phyloP scores from a whole-genome alignment of 1,284 basidiomycete species.

The Earliella scabrosa region DNA sequence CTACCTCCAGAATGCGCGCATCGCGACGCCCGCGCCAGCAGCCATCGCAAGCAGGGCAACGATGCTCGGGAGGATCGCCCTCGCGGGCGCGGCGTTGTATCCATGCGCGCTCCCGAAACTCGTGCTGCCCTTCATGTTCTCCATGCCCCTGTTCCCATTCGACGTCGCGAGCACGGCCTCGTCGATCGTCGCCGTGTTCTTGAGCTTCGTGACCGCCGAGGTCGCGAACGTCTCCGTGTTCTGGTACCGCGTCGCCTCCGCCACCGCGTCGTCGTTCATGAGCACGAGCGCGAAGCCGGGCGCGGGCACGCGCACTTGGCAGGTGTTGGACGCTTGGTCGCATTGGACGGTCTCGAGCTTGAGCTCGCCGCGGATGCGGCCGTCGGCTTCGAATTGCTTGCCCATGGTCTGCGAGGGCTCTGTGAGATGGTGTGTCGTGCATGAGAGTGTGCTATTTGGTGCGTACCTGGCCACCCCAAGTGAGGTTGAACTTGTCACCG shows the following conservation, averaged over 20 bases:
- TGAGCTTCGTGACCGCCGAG: constrained; percentile 48
- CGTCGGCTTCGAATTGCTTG: constrained; percentile 61
- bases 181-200: constrained; percentile 44
- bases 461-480: constrained; percentile 66
- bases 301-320: constrained; percentile 67
- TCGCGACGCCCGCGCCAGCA: constrained; percentile 5
- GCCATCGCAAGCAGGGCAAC: constrained; percentile 12
- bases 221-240: constrained; percentile 60
- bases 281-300: constrained; percentile 78
- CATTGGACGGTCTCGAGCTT: constrained; percentile 59
- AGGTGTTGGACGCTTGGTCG: constrained; percentile 50
- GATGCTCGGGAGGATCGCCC: constrained; percentile 17
- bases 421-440: not conserved
- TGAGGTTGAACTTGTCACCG: constrained; percentile 69
- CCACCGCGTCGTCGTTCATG: constrained; percentile 51
- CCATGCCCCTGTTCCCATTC: constrained; percentile 51
- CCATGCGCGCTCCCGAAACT: constrained; percentile 41
- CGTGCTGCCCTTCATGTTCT: constrained; percentile 45
- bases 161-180: constrained; percentile 48
- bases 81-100: constrained; percentile 21
- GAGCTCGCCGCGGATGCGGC: constrained; percentile 56
- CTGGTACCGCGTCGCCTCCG: constrained; percentile 41
- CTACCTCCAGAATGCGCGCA: constrained; percentile 9
- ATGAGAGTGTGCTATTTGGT: constrained; percentile 4
- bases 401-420: constrained; percentile 62